phyloP scores from a whole-genome alignment of 75 land plant genomes.

The Cupressus sempervirens region DNA sequence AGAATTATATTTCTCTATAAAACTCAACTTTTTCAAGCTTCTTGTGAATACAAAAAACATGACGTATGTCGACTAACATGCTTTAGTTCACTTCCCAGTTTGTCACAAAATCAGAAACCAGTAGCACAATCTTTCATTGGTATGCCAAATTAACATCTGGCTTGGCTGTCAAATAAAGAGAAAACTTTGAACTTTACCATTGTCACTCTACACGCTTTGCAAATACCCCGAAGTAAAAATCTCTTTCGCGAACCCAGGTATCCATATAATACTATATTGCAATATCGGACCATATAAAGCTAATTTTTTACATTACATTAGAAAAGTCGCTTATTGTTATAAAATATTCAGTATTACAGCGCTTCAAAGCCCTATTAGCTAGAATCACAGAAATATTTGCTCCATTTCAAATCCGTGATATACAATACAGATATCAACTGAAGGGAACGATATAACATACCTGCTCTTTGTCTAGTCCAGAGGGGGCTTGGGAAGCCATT shows the following conservation, averaged over 20 bases:
- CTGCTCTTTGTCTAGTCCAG: conserved; percentile 6
- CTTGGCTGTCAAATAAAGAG: background rate
- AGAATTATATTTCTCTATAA: background rate
- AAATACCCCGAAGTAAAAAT: background rate
- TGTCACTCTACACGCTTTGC: background rate
- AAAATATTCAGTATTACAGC: background rate
- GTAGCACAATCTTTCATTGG: background rate
- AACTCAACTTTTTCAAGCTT: background rate
- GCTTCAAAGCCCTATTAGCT: background rate
- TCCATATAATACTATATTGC: background rate
- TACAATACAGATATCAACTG: no score
- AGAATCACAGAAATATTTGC: background rate
- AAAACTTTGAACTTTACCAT: background rate
- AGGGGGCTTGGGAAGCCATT: background rate
- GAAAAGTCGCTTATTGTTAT: background rate
- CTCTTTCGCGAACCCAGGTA: background rate
- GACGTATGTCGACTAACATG: background rate
- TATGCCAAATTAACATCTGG: background rate
- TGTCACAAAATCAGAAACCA: background rate
- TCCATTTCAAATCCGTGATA: background rate
- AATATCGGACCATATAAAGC: background rate
- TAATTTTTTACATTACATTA: background rate
- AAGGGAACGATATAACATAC: background rate
- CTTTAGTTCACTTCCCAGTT: background rate
- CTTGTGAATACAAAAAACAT: background rate